phyloP scores from a whole-genome alignment of 805 yeast genomes.

The Candida stauntonica region DNA sequence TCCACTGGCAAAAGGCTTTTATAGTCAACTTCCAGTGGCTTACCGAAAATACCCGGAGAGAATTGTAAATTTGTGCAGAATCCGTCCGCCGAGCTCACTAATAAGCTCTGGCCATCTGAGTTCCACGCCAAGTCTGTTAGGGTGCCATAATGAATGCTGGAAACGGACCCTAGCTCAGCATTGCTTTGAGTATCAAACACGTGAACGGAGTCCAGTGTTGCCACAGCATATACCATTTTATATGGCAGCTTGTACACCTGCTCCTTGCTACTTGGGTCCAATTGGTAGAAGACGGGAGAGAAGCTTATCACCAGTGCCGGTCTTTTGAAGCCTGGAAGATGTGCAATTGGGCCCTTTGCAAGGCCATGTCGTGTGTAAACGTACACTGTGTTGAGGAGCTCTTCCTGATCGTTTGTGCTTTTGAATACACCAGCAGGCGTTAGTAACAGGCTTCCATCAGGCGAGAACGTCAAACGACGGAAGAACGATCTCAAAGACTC shows the following conservation, averaged over 20 bases:
- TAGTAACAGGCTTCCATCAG: slow-evolving; percentile 79
- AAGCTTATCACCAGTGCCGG: slow-evolving; percentile 84
- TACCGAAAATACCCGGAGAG: slow-evolving; percentile 53
- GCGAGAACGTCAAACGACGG: slow-evolving; percentile 79
- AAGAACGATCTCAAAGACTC: slow-evolving; percentile 90
- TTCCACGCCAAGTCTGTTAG: slow-evolving; percentile 89
- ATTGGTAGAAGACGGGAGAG: slow-evolving; percentile 58
- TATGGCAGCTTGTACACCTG: slow-evolving; percentile 59
- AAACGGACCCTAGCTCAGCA: slow-evolving; percentile 66
- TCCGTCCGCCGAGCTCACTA: slow-evolving; percentile 88
- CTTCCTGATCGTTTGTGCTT: slow-evolving; percentile 30
- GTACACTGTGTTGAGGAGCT: slow-evolving; percentile 64
- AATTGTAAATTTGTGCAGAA: slow-evolving; percentile 71
- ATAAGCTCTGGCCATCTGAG: slow-evolving; percentile 60
- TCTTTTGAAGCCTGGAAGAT: slow-evolving; percentile 71
- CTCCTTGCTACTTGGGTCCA: slow-evolving; percentile 16
- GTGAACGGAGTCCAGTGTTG: slow-evolving; percentile 80
- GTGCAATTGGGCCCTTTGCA: slow-evolving; percentile 66
- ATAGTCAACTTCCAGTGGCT: slow-evolving; percentile 29
- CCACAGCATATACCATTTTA: slow-evolving; percentile 85
- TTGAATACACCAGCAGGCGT: slow-evolving; percentile 73
- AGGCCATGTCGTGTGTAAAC: slow-evolving; percentile 72
- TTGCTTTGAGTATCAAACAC: slow-evolving; percentile 74
- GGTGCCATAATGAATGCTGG: slow-evolving; percentile 82
- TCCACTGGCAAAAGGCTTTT: slow-evolving; percentile 14